phyloP scores from a whole-genome alignment of 306 rosid genomes.

The Vicia villosa region DNA sequence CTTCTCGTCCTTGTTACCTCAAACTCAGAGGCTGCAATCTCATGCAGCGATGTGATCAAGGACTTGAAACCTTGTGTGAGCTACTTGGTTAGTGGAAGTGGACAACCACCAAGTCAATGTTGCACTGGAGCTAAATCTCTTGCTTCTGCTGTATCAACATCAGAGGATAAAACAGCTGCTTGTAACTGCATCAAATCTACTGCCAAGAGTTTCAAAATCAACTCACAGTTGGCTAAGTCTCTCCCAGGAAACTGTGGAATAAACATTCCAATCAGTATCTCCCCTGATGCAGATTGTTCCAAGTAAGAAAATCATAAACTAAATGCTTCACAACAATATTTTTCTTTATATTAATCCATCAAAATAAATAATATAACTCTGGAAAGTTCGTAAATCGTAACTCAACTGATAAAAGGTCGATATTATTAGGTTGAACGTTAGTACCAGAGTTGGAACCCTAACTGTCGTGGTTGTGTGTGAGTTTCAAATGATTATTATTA shows the following conservation, averaged over 20 bases:
- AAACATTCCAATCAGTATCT: constrained; percentile 42
- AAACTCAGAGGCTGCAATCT: constrained; percentile 61
- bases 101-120: constrained; percentile 66
- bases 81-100: constrained; percentile 69
- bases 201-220: constrained; percentile 50
- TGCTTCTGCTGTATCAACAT: constrained; percentile 52
- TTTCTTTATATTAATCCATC: neutral
- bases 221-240: constrained; percentile 55
- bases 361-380: too few species aligned
- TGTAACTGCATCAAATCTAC: constrained; percentile 69
- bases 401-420: too few species aligned
- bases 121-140: constrained; percentile 70
- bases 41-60: constrained; percentile 61
- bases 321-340: neutral
- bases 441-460: too few species aligned
- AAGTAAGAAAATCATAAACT: constrained; percentile 41
- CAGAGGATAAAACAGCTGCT: constrained; percentile 61
- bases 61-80: constrained; percentile 66
- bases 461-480: too few species aligned
- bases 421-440: too few species aligned
- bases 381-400: too few species aligned
- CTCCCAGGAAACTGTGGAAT: constrained; percentile 78
- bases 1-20: constrained; percentile 40
- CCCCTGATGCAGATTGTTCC: constrained; percentile 70
- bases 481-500: too few species aligned